phyloP scores from a whole-genome alignment of 2,329 filamentous ascomycete genomes.

The Coniochaeta sp. region DNA sequence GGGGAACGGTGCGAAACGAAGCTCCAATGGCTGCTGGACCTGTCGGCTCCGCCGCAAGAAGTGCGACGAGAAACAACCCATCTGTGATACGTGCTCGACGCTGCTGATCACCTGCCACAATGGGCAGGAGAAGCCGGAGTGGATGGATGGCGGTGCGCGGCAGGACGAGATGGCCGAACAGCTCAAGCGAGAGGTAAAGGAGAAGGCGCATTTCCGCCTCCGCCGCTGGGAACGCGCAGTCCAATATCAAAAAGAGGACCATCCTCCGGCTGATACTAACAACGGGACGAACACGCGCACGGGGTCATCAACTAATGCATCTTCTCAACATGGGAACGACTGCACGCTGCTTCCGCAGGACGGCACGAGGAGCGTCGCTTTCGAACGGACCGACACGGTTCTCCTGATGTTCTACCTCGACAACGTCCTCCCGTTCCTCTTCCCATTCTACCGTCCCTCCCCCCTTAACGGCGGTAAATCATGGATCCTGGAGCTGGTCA shows the following conservation, averaged over 20 bases:
- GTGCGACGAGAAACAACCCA: constrained; percentile 47
- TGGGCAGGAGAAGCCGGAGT: constrained; percentile 43
- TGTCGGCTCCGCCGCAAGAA: constrained; percentile 57
- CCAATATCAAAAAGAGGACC: not conserved
- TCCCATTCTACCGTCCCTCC: constrained; percentile 54
- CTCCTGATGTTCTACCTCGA: constrained; percentile 55
- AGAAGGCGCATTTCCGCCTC: constrained; percentile 33
- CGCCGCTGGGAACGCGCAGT: not conserved
- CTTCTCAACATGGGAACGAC: not conserved
- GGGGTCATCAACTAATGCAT: constrained; percentile 2
- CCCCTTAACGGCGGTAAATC: constrained; percentile 42
- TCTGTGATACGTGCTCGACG: constrained; percentile 41
- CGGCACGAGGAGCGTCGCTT: not conserved
- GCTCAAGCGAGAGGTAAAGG: constrained; percentile 51
- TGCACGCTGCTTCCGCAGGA: not conserved
- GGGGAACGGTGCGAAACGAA: constrained; percentile 22
- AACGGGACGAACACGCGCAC: too few species aligned
- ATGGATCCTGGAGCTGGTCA: constrained; percentile 52
- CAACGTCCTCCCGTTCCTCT: constrained; percentile 54
- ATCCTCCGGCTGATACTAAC: not conserved
- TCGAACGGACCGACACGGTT: constrained; percentile 15
- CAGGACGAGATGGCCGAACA: constrained; percentile 44
- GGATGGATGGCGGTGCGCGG: constrained; percentile 46
- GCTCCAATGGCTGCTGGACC: constrained; percentile 50
- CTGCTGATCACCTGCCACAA: constrained; percentile 53